These are phyloP conservation scores for Periconia sp. DNA, from an alignment of 2,329 filamentous ascomycete species.

Conservation along the genomic window DNA sequence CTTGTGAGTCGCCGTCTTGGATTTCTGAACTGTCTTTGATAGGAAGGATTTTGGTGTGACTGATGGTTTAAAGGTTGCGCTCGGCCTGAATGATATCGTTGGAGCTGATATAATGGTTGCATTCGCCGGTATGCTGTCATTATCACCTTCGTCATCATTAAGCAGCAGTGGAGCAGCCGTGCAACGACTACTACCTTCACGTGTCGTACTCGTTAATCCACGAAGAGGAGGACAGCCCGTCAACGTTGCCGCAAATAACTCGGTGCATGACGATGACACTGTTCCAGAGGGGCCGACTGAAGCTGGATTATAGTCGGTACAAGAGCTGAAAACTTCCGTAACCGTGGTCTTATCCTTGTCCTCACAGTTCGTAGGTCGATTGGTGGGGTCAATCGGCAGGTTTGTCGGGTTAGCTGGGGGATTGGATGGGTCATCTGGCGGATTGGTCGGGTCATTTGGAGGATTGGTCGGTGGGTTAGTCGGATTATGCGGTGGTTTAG, in stretches of 20 bases:
- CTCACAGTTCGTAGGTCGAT: conserved; percentile 21
- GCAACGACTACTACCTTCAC: conserved; percentile 17
- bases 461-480: too few relatives aligned
- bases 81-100: too few relatives aligned
- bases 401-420: too few relatives aligned
- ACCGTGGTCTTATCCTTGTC: conserved; percentile 27
- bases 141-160: conserved; percentile 38
- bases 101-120: not conserved
- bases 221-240: conserved; percentile 22
- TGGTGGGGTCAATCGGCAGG: conserved; percentile 13
- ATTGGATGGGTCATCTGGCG: too few relatives aligned
- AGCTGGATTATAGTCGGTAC: conserved; percentile 13
- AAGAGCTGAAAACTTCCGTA: conserved; percentile 26
- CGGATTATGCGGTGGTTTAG: too few relatives aligned
- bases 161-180: conserved; percentile 28
- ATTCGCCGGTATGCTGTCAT: conserved; percentile 7
- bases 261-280: conserved; percentile 23
- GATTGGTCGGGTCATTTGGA: too few relatives aligned
- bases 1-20: too few relatives aligned
- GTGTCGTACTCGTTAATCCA: conserved; percentile 14
- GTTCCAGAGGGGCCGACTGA: conserved; percentile 14
- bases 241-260: conserved; percentile 16
- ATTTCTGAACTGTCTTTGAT: too few relatives aligned
- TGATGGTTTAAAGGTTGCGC: too few relatives aligned
- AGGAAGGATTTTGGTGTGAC: too few relatives aligned